Evolutionary conservation across 1,284 basidiomycete genomes (phyloP).

Genomic region (Cryptococcus sp.): DNA sequence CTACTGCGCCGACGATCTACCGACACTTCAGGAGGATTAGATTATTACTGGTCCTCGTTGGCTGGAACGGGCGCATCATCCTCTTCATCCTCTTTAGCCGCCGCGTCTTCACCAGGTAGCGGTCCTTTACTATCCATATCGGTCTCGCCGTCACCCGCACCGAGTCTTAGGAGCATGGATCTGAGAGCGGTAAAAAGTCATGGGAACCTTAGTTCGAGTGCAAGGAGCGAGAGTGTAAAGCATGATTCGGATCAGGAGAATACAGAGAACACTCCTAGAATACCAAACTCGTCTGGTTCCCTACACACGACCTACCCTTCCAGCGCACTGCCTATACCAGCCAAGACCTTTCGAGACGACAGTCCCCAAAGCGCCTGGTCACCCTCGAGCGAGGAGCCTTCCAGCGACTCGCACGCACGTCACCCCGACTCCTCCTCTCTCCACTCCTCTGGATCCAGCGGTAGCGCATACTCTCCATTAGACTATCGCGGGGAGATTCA

Average conservation of each 20-base stretch:
- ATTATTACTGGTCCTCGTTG: slow-evolving; percentile 46
- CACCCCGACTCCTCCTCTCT: not conserved
- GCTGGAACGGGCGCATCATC: slow-evolving; percentile 46
- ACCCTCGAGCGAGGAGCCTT: slow-evolving; percentile 4
- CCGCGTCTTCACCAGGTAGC: slow-evolving; percentile 21
- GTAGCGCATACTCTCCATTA: not conserved
- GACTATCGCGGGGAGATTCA: not conserved
- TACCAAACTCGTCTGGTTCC: not conserved
- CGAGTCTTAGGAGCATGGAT: not conserved
- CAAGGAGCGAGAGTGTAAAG: not conserved
- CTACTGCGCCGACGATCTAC: slow-evolving; percentile 33
- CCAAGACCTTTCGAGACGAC: not conserved
- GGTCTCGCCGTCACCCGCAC: slow-evolving; percentile 1
- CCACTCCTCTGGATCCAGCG: not conserved
- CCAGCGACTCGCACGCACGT: not conserved
- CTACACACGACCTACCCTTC: not conserved
- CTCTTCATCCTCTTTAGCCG: slow-evolving; percentile 36
- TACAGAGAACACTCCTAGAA: not conserved
- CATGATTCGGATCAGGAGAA: not conserved
- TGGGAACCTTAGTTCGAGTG: not conserved
- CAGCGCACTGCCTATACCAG: not conserved
- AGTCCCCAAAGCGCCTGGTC: slow-evolving; percentile 10
- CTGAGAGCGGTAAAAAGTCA: slow-evolving; percentile 1
- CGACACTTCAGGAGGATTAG: slow-evolving; percentile 39
- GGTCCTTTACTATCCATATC: slow-evolving; percentile 1